These are phyloP conservation scores for Hyphopichia pseudoburtonii DNA, from an alignment of 1,139 yeast species.

Conservation along the genomic window DNA sequence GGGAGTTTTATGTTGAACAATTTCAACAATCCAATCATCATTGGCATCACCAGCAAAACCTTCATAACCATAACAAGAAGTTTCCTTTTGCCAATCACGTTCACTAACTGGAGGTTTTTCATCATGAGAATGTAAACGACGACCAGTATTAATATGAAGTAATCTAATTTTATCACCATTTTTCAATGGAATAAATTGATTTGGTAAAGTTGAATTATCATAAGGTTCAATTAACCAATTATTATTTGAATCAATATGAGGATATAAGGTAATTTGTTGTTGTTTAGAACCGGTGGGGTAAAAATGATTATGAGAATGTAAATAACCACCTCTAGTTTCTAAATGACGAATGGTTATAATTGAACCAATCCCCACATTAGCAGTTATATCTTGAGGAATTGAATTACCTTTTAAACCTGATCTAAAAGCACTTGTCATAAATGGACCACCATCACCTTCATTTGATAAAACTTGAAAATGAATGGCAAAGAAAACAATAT, in stretches of 20 bases:
- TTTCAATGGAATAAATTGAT: constrained; percentile 59
- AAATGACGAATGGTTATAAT: constrained; percentile 74
- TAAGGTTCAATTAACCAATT: constrained; percentile 79
- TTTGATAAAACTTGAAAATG: constrained; percentile 71
- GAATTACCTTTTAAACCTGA: constrained; percentile 68
- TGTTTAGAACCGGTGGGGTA: constrained; percentile 94
- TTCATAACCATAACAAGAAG: constrained; percentile 83
- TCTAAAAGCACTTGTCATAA: constrained; percentile 89
- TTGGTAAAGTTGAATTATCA: constrained; percentile 51
- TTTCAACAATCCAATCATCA: constrained; percentile 91
- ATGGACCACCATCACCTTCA: constrained; percentile 87
- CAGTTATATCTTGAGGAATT: constrained; percentile 66
- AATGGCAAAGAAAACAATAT: constrained; percentile 70
- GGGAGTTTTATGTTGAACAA: constrained; percentile 59
- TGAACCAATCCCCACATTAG: constrained; percentile 92
- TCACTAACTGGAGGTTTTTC: constrained; percentile 91
- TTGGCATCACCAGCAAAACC: constrained; percentile 95
- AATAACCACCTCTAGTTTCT: constrained; percentile 89
- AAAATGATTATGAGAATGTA: constrained; percentile 85
- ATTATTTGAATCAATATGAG: constrained; percentile 88
- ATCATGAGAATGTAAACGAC: constrained; percentile 95
- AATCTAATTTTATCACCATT: constrained; percentile 84
- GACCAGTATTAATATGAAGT: constrained; percentile 62
- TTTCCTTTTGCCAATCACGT: constrained; percentile 96
- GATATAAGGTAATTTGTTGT: constrained; percentile 91